Evolutionary conservation across 140 eudicot species (phyloP).

Genomic region (Stevia rebaudiana): DNA sequence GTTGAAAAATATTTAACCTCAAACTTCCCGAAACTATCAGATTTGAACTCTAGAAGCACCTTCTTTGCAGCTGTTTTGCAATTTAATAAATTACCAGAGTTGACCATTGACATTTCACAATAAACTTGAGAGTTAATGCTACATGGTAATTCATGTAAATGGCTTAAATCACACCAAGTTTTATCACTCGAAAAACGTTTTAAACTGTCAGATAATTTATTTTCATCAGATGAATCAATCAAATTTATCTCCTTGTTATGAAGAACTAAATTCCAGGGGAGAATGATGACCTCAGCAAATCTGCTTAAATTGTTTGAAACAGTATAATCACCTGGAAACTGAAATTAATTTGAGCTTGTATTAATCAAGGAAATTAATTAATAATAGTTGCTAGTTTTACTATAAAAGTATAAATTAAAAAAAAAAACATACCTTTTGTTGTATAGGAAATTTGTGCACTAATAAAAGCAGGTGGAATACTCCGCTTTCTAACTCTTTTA

Average conservation of each 20-base stretch:
- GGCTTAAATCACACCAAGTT: slow-evolving; percentile 14
- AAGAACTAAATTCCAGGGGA: slow-evolving; percentile 71
- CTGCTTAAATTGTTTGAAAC: slow-evolving; percentile 36
- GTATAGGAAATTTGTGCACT: slow-evolving; percentile 62
- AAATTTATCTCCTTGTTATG: slow-evolving; percentile 22
- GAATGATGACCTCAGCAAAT: slow-evolving; percentile 56
- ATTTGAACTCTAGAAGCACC: slow-evolving; percentile 62
- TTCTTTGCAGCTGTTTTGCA: slow-evolving; percentile 33
- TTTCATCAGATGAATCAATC: slow-evolving; percentile 13
- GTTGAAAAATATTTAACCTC: slow-evolving; percentile 36
- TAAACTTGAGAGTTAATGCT: slow-evolving; percentile 12
- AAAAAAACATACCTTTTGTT: slow-evolving; percentile 57
- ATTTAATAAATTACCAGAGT: slow-evolving; percentile 24
- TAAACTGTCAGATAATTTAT: slow-evolving; percentile 8
- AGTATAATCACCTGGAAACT: slow-evolving; percentile 48
- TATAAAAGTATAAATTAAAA: no score
- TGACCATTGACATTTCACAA: slow-evolving; percentile 20
- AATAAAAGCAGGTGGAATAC: slow-evolving; percentile 57
- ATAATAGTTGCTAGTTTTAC: background rate
- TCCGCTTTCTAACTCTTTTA: slow-evolving; percentile 51
- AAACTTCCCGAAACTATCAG: slow-evolving; percentile 46
- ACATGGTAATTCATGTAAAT: slow-evolving; percentile 44
- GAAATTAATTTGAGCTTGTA: slow-evolving; percentile 10
- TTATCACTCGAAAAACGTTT: slow-evolving; percentile 4
- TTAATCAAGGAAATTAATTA: background rate